These are phyloP conservation scores for Alternaria ventricosa DNA, from an alignment of 2,329 filamentous ascomycete species.

Conservation along the genomic window DNA sequence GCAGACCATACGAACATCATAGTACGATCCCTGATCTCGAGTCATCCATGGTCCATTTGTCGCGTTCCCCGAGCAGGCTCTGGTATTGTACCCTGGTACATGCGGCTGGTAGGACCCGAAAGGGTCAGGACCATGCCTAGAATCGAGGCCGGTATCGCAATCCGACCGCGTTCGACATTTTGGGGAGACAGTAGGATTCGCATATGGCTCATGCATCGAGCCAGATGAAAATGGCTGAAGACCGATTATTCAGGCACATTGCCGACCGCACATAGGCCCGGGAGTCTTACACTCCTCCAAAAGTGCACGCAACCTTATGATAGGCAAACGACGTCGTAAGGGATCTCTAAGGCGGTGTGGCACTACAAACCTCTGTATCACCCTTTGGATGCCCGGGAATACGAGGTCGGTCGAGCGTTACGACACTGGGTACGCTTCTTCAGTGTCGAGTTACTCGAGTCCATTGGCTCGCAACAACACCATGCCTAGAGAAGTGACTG, in stretches of 20 bases:
- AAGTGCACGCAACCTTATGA: background rate
- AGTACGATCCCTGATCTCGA: background rate
- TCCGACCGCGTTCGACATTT: background rate
- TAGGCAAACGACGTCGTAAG: background rate
- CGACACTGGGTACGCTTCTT: background rate
- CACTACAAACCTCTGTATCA: background rate
- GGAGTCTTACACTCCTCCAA: background rate
- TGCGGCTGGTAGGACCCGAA: background rate
- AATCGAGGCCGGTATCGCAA: background rate
- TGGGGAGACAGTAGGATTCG: background rate
- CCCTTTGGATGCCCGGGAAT: background rate
- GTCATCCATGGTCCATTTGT: background rate
- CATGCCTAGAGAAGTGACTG: slow-evolving; percentile 15
- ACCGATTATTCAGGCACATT: background rate
- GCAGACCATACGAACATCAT: background rate
- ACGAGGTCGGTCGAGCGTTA: slow-evolving; percentile 6
- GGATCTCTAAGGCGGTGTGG: slow-evolving; percentile 12
- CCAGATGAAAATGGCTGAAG: background rate
- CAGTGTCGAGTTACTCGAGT: slow-evolving; percentile 16
- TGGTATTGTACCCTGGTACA: background rate
- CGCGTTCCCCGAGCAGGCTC: background rate
- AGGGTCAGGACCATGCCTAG: background rate
- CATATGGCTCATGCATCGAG: background rate
- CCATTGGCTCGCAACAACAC: slow-evolving; percentile 26
- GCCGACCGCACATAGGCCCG: background rate